A percentile compares a stretch with the other conserved stretches of the same genome.
These are phyloP conservation scores for Microbotryum saponariae DNA, from an alignment of 1,284 basidiomycete genomes.

Conservation along the genomic window DNA sequence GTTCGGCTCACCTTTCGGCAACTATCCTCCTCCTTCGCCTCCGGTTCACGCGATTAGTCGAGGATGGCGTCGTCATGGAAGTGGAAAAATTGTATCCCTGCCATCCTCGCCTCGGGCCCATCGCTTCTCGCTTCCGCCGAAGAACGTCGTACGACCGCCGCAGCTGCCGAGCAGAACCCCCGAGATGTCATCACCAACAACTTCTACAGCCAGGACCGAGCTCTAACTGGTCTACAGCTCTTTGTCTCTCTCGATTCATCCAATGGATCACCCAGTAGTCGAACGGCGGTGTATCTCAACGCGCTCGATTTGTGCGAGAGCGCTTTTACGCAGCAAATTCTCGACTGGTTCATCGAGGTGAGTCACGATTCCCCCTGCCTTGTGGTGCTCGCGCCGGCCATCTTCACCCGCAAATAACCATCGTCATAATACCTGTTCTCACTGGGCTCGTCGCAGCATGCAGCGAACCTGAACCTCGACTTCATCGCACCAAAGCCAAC, in stretches of 20 bases:
- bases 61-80: too few species aligned
- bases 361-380: too few species aligned
- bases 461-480: background rate
- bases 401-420: background rate
- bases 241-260: background rate
- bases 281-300: background rate
- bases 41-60: too few species aligned
- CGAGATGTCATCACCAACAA: background rate
- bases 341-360: conserved; percentile 10
- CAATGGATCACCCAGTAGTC: background rate
- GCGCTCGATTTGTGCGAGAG: background rate
- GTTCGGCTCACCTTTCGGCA: background rate
- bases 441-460: background rate
- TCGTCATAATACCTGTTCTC: background rate
- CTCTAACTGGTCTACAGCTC: background rate
- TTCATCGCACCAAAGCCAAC: too few species aligned
- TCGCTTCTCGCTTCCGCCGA: background rate
- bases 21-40: too few species aligned
- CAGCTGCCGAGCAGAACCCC: background rate
- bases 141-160: background rate
- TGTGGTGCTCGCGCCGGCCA: background rate
- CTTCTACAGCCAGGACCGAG: too few species aligned
- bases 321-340: conserved; percentile 2
- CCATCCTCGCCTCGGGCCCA: too few species aligned
- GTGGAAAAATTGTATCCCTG: too few species aligned